phyloP scores from a whole-genome alignment of 805 yeast genomes.

The Teunomyces aglyptinius region DNA sequence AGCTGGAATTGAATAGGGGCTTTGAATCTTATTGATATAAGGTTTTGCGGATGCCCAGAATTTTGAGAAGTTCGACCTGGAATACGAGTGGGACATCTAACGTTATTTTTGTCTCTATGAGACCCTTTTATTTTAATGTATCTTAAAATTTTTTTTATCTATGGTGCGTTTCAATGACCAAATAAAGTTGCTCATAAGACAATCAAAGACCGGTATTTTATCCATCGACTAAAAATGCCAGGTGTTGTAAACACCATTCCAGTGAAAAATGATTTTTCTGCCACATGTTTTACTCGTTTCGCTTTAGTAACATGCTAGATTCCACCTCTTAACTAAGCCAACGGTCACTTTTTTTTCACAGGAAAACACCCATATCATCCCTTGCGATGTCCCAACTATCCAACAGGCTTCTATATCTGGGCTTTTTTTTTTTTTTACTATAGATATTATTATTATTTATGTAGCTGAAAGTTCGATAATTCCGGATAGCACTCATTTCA shows the following conservation, averaged over 20 bases:
- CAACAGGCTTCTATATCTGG: background rate
- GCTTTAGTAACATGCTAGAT: background rate
- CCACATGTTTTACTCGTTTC: too few species aligned
- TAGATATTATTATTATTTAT: background rate
- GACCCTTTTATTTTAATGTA: background rate
- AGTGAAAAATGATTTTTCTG: too few species aligned
- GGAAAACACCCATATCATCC: too few species aligned
- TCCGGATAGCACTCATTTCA: background rate
- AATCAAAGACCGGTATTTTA: background rate
- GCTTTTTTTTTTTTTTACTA: background rate
- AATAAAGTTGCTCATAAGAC: background rate
- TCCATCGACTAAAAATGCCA: background rate
- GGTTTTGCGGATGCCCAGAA: background rate
- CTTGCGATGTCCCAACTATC: too few species aligned
- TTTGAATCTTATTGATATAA: background rate
- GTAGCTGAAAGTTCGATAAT: constrained; percentile 1
- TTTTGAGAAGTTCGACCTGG: background rate
- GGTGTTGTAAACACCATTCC: background rate
- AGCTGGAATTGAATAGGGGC: background rate
- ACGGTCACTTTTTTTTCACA: background rate
- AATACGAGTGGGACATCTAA: background rate
- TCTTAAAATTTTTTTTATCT: background rate
- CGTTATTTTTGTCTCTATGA: background rate
- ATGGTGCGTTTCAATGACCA: background rate
- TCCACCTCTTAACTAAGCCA: background rate